These are phyloP conservation scores for Postia placenta DNA, from an alignment of 768 basidiomycete genomes.

Conservation along the genomic window DNA sequence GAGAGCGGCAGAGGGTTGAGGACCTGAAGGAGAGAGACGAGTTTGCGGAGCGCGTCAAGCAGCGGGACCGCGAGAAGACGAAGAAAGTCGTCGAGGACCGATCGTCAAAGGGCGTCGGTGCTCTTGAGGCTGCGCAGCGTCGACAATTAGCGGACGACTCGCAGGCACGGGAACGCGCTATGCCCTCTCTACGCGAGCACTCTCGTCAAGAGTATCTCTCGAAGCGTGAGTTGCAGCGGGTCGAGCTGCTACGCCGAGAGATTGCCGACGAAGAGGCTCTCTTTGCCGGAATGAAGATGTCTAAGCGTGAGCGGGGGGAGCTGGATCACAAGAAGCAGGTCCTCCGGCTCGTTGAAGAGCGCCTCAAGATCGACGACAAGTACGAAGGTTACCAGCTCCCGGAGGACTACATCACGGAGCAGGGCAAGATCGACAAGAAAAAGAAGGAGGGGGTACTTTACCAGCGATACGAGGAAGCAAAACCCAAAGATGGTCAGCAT, in stretches of 20 bases:
- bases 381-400: conserved; percentile 95
- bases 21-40: conserved; percentile 88
- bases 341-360: conserved; percentile 86
- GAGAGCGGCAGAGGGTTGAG: conserved; percentile 67
- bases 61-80: conserved; percentile 76
- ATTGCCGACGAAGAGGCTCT: conserved; percentile 92
- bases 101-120: conserved; percentile 68
- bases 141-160: conserved; percentile 68
- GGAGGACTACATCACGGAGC: conserved; percentile 97
- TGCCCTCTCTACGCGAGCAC: conserved; percentile 75
- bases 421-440: conserved; percentile 97
- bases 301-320: conserved; percentile 76
- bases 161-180: conserved; percentile 39
- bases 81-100: conserved; percentile 92
- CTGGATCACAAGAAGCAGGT: conserved; percentile 90
- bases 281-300: conserved; percentile 86
- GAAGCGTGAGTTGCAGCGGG: conserved; percentile 93
- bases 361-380: conserved; percentile 90
- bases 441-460: conserved; percentile 91
- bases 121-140: conserved; percentile 77
- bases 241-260: conserved; percentile 87
- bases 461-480: conserved; percentile 91
- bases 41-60: conserved; percentile 82
- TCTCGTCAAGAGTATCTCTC: conserved; percentile 95
- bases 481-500: conserved; percentile 89